Evolutionary conservation across 768 basidiomycete species (phyloP).

Genomic region (Postia placenta): DNA sequence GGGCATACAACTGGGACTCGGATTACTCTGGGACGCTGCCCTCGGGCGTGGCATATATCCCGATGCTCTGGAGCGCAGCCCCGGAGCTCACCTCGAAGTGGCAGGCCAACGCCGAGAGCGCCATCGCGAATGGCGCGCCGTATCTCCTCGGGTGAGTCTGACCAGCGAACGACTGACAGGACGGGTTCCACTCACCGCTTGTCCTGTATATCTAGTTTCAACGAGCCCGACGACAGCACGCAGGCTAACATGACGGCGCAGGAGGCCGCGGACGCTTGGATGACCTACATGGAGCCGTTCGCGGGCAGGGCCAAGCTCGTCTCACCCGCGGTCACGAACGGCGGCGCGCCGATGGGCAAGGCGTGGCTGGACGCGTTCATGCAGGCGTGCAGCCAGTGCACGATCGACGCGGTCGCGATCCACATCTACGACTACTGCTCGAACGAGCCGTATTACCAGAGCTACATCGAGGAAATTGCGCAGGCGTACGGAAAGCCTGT

Average conservation of each 20-base stretch:
- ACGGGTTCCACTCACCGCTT: neutral
- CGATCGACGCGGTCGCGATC: conserved; percentile 23
- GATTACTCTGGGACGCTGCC: conserved; percentile 13
- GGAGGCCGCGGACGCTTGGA: conserved; percentile 23
- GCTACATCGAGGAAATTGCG: conserved; percentile 22
- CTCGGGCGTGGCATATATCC: conserved; percentile 16
- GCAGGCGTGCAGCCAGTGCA: conserved; percentile 20
- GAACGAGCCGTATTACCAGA: conserved; percentile 25
- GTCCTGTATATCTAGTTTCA: conserved; percentile 16
- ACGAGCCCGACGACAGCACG: conserved; percentile 24
- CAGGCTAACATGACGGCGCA: conserved; percentile 24
- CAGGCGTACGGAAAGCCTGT: conserved; percentile 23
- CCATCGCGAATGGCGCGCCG: conserved; percentile 22
- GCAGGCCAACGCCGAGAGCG: conserved; percentile 20
- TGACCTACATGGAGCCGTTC: conserved; percentile 26
- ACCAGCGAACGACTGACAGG: neutral
- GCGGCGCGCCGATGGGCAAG: conserved; percentile 24
- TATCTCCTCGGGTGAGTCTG: conserved; percentile 14
- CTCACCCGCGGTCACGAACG: conserved; percentile 28
- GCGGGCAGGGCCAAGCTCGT: conserved; percentile 25
- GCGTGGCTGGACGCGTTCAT: conserved; percentile 27
- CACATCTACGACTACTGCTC: conserved; percentile 26
- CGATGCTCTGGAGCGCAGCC: conserved; percentile 23
- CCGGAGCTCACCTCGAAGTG: conserved; percentile 17
- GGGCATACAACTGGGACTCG: conserved; percentile 24